A percentile compares a stretch with the other conserved stretches of the same genome.
Evolutionary conservation across 331 rosid genomes (phyloP).

Genomic region (Arachis monticola): DNA sequence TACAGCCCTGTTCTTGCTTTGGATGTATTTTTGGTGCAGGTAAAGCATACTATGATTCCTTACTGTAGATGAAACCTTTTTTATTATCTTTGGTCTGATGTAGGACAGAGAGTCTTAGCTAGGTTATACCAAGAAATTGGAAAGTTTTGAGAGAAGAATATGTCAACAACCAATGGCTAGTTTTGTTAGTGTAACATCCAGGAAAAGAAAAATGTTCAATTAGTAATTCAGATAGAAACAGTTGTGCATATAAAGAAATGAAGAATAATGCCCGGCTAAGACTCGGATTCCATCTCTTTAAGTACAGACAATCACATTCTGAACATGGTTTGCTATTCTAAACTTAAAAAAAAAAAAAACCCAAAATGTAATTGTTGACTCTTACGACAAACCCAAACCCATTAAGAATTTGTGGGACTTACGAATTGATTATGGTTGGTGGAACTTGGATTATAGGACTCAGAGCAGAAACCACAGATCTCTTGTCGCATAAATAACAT

Average conservation of each 20-base stretch:
- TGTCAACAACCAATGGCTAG: not conserved
- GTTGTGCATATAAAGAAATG: not conserved
- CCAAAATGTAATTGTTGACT: slow-evolving; percentile 3
- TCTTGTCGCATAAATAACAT: slow-evolving; percentile 1
- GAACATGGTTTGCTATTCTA: not conserved
- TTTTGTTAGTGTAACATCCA: not conserved
- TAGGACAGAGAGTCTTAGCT: not conserved
- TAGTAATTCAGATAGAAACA: not conserved
- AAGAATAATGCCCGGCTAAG: not conserved
- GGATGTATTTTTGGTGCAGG: slow-evolving; percentile 99
- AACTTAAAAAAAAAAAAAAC: not conserved
- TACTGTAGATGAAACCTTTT: not conserved
- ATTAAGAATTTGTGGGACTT: not conserved
- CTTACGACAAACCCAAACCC: not conserved
- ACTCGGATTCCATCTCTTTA: not conserved
- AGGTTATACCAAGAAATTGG: not conserved
- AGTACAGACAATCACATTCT: no score
- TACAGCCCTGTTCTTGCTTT: slow-evolving; percentile 90
- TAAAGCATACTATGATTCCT: slow-evolving; percentile 37
- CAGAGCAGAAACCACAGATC: slow-evolving; percentile 18
- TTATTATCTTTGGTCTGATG: not conserved
- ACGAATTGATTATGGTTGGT: slow-evolving; percentile 2
- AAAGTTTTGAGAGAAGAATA: not conserved
- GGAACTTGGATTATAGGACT: slow-evolving; percentile 11
- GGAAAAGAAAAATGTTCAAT: not conserved